Evolutionary conservation across 371 early-diverging fungal genomes (phyloP).

Genomic region (Mucor velutinosus): DNA sequence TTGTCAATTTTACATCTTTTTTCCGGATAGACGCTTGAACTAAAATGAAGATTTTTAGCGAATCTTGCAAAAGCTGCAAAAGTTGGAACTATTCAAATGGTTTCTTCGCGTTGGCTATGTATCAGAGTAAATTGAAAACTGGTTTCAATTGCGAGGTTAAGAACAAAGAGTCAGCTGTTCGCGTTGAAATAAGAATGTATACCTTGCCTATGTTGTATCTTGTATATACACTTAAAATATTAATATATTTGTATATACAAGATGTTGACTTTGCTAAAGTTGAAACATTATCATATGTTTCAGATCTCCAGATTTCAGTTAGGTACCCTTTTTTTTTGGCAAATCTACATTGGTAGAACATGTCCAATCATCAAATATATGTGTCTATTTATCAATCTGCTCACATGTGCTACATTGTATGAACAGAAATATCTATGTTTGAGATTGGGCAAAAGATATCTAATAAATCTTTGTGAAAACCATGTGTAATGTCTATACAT

Average conservation of each 20-base stretch:
- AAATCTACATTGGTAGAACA: background rate
- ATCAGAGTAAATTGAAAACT: background rate
- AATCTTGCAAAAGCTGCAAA: background rate
- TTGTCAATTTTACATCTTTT: background rate
- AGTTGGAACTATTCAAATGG: too few species aligned
- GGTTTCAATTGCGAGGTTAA: background rate
- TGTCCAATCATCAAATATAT: background rate
- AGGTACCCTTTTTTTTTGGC: background rate
- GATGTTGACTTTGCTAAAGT: background rate
- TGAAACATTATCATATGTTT: background rate
- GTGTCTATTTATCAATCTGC: too few species aligned
- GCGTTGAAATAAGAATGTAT: background rate
- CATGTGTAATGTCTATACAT: background rate
- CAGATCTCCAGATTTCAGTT: background rate
- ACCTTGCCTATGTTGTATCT: background rate
- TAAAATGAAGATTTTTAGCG: background rate
- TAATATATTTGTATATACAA: too few species aligned
- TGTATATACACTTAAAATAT: too few species aligned
- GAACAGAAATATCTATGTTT: background rate
- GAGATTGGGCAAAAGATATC: background rate
- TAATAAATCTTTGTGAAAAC: background rate
- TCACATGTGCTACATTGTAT: background rate
- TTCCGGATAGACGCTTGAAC: background rate
- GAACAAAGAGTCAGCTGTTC: background rate
- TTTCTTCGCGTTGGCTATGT: background rate